Evolutionary conservation across 2,329 filamentous ascomycete genomes (phyloP).

Genomic region (Ophiocordyceps unilateralis): DNA sequence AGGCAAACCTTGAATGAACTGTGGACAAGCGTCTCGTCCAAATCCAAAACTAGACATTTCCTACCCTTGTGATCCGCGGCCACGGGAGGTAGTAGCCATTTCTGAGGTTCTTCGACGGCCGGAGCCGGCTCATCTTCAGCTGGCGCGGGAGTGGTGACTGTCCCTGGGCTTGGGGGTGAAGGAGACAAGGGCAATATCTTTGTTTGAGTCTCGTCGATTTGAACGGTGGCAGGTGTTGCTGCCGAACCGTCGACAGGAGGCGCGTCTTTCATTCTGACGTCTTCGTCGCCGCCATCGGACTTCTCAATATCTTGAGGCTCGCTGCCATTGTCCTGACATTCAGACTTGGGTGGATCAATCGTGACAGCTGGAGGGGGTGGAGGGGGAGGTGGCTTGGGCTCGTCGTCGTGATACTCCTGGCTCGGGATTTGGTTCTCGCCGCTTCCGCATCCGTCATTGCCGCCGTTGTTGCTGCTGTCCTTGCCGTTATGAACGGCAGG

Average conservation of each 20-base stretch:
- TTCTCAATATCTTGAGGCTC: slow-evolving; percentile 14
- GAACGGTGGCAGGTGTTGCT: slow-evolving; percentile 21
- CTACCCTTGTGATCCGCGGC: slow-evolving; percentile 64
- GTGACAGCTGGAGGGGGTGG: slow-evolving; percentile 19
- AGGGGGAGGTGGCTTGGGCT: slow-evolving; percentile 25
- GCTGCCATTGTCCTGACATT: slow-evolving; percentile 6
- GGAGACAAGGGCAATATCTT: slow-evolving; percentile 25
- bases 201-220: slow-evolving; percentile 18
- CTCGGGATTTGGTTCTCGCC: slow-evolving; percentile 27
- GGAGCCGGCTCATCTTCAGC: slow-evolving; percentile 23
- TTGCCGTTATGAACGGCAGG: slow-evolving; percentile 24
- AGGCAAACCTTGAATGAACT: slow-evolving; percentile 84
- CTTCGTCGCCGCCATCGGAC: slow-evolving; percentile 33
- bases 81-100: slow-evolving; percentile 68
- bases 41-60: slow-evolving; percentile 87
- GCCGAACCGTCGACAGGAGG: slow-evolving; percentile 33
- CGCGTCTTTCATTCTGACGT: slow-evolving; percentile 51
- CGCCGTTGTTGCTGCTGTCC: slow-evolving; percentile 22
- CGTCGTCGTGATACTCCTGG: slow-evolving; percentile 24
- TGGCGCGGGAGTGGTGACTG: slow-evolving; percentile 21
- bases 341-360: slow-evolving; percentile 24
- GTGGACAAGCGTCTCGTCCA: slow-evolving; percentile 94
- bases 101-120: slow-evolving; percentile 26
- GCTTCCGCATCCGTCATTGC: slow-evolving; percentile 26
- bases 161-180: slow-evolving; percentile 28